These are phyloP conservation scores for Starmerella kuoi DNA, from an alignment of 805 yeast species.

Conservation along the genomic window DNA sequence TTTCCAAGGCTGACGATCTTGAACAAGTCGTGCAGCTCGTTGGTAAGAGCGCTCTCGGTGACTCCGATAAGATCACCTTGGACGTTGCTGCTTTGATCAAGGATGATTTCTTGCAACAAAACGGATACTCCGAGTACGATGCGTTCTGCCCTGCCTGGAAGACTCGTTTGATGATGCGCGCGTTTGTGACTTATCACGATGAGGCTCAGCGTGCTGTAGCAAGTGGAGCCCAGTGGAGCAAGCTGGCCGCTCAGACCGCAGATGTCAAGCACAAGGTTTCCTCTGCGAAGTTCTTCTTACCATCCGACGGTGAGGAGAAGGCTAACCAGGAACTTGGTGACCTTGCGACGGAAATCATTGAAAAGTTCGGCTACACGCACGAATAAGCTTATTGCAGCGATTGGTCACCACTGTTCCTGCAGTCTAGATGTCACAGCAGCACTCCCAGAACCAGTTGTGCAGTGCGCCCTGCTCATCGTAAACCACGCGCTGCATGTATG, in stretches of 20 bases:
- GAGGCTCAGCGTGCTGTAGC: conserved; percentile 97
- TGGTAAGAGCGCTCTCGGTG: conserved; percentile 95
- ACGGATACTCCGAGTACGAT: conserved; percentile 96
- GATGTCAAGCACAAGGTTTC: conserved; percentile 91
- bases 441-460: not conserved
- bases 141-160: conserved; percentile 99
- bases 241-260: conserved; percentile 74
- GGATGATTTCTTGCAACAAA: conserved; percentile 98
- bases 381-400: conserved; percentile 47
- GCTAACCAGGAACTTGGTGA: conserved; percentile 66
- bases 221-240: conserved; percentile 89
- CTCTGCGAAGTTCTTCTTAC: conserved; percentile 91
- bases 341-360: conserved; percentile 62
- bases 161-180: conserved; percentile 95
- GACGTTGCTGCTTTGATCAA: conserved; percentile 86
- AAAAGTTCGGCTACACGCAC: conserved; percentile 88
- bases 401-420: not conserved
- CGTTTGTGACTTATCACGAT: conserved; percentile 79
- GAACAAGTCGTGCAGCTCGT: conserved; percentile 99
- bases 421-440: not conserved
- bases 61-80: conserved; percentile 88
- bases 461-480: not conserved
- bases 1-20: conserved; percentile 93
- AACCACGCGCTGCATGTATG: too few relatives aligned
- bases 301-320: conserved; percentile 76